A percentile compares a stretch with the other conserved stretches of the same genome.
Conservation (phyloP, 306 rosid species). For the Alnus rubra region DNA sequence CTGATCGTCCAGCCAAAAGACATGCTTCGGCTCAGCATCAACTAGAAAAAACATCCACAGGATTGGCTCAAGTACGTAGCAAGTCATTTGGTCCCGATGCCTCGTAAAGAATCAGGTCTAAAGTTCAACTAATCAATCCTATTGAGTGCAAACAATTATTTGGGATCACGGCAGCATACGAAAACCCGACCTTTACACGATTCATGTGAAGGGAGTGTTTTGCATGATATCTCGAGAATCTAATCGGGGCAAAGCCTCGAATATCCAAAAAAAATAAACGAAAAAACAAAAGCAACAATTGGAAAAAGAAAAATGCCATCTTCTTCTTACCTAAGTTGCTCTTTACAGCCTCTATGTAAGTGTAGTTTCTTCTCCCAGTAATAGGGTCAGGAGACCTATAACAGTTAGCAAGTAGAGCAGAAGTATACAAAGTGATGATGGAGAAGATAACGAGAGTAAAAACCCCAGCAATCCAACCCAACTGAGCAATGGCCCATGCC, state of each 20-base stretch:
- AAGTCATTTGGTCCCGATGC: too few relatives aligned
- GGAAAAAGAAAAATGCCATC: neutral
- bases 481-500: conserved; percentile 48
- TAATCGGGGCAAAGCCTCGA: too few relatives aligned
- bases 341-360: conserved; percentile 34
- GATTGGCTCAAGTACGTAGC: too few relatives aligned
- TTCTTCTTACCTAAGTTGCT: conserved; percentile 17
- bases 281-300: neutral
- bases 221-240: too few relatives aligned
- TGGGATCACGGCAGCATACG: too few relatives aligned
- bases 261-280: too few relatives aligned
- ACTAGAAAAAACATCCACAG: neutral
- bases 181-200: too few relatives aligned
- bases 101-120: too few relatives aligned
- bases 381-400: conserved; percentile 44
- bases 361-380: conserved; percentile 39
- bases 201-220: too few relatives aligned
- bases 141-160: too few relatives aligned
- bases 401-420: conserved; percentile 32
- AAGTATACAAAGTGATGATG: conserved; percentile 23
- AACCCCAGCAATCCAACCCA: conserved; percentile 51
- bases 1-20: neutral
- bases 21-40: neutral
- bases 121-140: too few relatives aligned
- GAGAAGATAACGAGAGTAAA: conserved; percentile 12